Conservation (phyloP, 768 basidiomycete genomes). For the Sporobolomyces pararoseus region DNA sequence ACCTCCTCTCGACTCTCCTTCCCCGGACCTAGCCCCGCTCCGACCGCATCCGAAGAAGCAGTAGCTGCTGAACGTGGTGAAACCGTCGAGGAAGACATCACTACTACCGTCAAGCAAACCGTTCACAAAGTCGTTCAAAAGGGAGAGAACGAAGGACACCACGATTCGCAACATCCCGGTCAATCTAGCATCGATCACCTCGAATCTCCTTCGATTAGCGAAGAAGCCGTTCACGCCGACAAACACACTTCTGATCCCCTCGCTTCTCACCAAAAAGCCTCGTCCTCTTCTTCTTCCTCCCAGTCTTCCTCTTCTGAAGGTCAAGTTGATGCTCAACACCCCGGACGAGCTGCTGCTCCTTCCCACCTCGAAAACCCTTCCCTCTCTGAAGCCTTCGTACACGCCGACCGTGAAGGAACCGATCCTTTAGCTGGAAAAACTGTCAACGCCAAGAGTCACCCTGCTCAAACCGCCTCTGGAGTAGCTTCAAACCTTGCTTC, state of each 20-base stretch:
- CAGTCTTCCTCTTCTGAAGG: background rate
- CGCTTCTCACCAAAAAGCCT: slow-evolving; percentile 1
- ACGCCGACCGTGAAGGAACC: slow-evolving; percentile 16
- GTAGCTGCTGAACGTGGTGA: slow-evolving; percentile 12
- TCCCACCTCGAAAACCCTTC: slow-evolving; percentile 32
- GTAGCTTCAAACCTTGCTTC: slow-evolving; percentile 2
- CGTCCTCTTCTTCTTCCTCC: slow-evolving; percentile 3
- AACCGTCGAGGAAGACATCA: background rate
- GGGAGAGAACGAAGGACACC: background rate
- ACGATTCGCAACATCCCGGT: slow-evolving; percentile 24
- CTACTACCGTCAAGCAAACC: slow-evolving; percentile 3
- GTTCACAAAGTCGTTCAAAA: background rate
- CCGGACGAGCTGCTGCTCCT: slow-evolving; percentile 4
- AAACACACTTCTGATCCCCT: slow-evolving; percentile 22
- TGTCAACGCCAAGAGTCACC: background rate
- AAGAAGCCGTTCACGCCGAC: slow-evolving; percentile 32
- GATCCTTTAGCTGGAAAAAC: slow-evolving; percentile 27
- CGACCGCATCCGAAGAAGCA: slow-evolving; percentile 19
- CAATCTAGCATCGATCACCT: slow-evolving; percentile 26
- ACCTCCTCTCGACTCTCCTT: slow-evolving; percentile 1
- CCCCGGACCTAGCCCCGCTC: slow-evolving; percentile 5
- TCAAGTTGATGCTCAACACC: slow-evolving; percentile 26
- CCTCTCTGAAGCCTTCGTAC: slow-evolving; percentile 22
- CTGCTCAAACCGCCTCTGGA: background rate
- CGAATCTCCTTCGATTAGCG: slow-evolving; percentile 20